Conservation (phyloP, 495 filamentous ascomycete species). For the Hypoxylon subgilvum region DNA sequence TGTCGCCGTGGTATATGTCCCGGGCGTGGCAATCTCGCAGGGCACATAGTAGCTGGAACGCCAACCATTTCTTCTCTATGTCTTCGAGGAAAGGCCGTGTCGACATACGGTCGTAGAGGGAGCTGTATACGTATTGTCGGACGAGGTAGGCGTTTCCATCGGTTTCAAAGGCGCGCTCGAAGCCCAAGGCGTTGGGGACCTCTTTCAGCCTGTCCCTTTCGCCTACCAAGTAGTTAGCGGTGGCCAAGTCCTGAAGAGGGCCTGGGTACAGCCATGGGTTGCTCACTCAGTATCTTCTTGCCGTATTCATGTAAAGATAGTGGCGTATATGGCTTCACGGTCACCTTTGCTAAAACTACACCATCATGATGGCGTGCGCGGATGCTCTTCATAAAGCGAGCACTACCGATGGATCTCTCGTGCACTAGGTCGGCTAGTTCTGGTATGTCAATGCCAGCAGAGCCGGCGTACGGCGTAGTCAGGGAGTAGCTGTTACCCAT, state of each 20-base stretch:
- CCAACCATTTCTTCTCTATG: constrained; percentile 98
- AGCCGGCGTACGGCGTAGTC: constrained; percentile 84
- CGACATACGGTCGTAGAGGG: constrained; percentile 94
- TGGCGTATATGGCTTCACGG: constrained; percentile 82
- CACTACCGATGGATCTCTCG: constrained; percentile 89
- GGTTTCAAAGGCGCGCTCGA: constrained; percentile 89
- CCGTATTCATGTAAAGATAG: constrained; percentile 80
- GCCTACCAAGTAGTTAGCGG: constrained; percentile 56
- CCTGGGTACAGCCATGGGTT: too few species aligned
- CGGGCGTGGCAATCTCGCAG: constrained; percentile 89
- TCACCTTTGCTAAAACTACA: constrained; percentile 87
- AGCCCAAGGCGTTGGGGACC: constrained; percentile 88
- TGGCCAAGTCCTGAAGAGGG: too few species aligned
- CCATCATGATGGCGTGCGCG: constrained; percentile 88
- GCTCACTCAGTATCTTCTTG: constrained; percentile 73
- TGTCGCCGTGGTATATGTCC: constrained; percentile 95
- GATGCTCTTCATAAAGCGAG: constrained; percentile 97
- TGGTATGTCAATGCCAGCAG: constrained; percentile 89
- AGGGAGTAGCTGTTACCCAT: constrained; percentile 99
- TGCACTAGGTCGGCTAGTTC: constrained; percentile 88
- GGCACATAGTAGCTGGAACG: constrained; percentile 93
- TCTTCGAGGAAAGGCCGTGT: constrained; percentile 97
- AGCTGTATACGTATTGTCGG: constrained; percentile 95
- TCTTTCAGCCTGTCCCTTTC: constrained; percentile 80
- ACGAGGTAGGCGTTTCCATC: constrained; percentile 89